Evolutionary conservation across 257 asterid genomes (phyloP).

Genomic region (Solanum piurae): DNA sequence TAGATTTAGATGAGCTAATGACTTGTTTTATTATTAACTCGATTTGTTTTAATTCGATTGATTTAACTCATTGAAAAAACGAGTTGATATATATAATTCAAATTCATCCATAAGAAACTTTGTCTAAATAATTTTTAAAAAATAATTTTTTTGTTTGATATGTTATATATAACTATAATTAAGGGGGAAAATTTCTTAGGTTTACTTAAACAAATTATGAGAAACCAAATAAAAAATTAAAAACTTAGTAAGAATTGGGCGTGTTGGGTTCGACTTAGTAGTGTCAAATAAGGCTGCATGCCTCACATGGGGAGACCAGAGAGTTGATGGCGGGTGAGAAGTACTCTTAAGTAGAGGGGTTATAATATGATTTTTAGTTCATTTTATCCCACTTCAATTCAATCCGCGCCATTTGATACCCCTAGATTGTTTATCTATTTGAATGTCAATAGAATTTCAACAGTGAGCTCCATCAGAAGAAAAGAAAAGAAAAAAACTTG

Average conservation of each 20-base stretch:
- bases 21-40: background rate
- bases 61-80: background rate
- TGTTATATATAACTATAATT: background rate
- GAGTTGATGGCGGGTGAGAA: background rate
- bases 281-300: background rate
- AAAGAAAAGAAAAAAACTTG: too few species aligned
- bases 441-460: too few species aligned
- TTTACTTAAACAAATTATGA: background rate
- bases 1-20: background rate
- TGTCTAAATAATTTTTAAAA: background rate
- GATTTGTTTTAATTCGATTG: background rate
- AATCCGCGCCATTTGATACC: too few species aligned
- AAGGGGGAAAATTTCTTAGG: background rate
- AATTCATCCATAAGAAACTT: background rate
- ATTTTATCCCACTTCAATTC: too few species aligned
- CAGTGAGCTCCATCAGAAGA: background rate
- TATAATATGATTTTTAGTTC: background rate
- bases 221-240: background rate
- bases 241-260: background rate
- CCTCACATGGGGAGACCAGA: background rate
- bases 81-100: background rate
- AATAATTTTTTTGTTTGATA: background rate
- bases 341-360: background rate
- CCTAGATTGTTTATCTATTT: background rate
- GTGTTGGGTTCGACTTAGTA: background rate